Evolutionary conservation across 495 filamentous ascomycete species (phyloP), one percentile per base, ranked within the genome.

Genomic region (Aspergillus ellipticus): DNA sequence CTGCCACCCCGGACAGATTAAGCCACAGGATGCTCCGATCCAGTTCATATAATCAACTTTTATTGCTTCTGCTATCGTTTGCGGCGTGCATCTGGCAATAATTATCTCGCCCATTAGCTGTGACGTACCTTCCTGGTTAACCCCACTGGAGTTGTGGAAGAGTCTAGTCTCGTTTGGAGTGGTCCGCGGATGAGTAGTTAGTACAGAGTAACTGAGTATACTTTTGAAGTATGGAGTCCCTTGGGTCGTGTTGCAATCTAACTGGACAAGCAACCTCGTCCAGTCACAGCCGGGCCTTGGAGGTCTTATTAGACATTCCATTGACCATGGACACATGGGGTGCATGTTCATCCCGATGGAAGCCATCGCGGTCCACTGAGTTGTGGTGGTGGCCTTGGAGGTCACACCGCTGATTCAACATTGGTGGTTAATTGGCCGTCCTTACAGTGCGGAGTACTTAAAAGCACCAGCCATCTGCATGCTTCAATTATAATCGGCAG

Each of bases 111-210:
- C 22, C 21, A 49, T 28, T 13, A 39, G 22, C 22, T 22, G n/a
- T 49, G n/a, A 31, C 17, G 26, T 19, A n/a, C 24, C n/a, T n/a
- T n/a, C n/a, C 24, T 20, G 24, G 16, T 31, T 31, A 13, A 22
- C 31, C 28, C 47, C 47, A 49, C 47, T 49, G 4, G 17, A 28
- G 24, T 52, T 35, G 35, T 52, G 50, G 22, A 52, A 42, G 39
- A 5, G 16, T 42, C 37, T 42, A 19, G 41, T 16, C 41, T 39
- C 5, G 35, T 39, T 39, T 39, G 35, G 35, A 9, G 35, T n/a
- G 35, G 11, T 39, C 35, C 35, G 13, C n/a, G 35, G 35, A n/a
- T 39, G n/a, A n/a, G n/a, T n/a, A n/a, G n/a, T n/a, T n/a, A n/a
- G n/a, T n/a, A n/a, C n/a, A n/a, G n/a, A n/a, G n/a, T n/a, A n/a